phyloP scores from a whole-genome alignment of 345 rosid species.

The Rubroshorea leprosula region DNA sequence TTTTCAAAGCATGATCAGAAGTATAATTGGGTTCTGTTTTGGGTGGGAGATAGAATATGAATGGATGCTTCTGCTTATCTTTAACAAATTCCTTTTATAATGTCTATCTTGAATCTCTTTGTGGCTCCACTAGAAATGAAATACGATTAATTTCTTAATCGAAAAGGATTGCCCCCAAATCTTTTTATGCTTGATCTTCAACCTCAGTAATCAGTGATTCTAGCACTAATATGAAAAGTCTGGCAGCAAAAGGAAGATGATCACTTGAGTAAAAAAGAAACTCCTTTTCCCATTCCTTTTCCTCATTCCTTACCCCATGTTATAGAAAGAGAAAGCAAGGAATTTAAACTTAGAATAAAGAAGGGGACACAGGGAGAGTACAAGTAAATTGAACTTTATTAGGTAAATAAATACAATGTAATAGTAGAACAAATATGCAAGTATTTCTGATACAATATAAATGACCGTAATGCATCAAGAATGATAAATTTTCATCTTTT shows the following conservation, averaged over 20 bases:
- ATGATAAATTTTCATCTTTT: too few relatives aligned
- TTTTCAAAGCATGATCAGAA: conserved; percentile 24
- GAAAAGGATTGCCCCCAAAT: conserved; percentile 10
- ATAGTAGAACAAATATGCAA: background rate
- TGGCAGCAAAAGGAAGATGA: background rate
- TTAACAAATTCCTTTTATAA: conserved; percentile 12
- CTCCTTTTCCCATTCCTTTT: too few relatives aligned
- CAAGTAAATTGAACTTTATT: background rate
- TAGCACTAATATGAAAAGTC: background rate
- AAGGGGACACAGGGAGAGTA: too few relatives aligned
- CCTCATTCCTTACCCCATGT: background rate
- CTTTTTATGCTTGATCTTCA: background rate
- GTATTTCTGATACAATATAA: background rate
- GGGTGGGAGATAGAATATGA: conserved; percentile 21
- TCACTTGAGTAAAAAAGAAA: too few relatives aligned
- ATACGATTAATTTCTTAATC: conserved; percentile 7
- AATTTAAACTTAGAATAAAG: background rate
- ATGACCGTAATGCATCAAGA: too few relatives aligned
- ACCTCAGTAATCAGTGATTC: background rate
- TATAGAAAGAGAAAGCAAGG: background rate
- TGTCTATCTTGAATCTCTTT: conserved; percentile 13
- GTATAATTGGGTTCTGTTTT: conserved; percentile 15
- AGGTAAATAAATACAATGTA: background rate
- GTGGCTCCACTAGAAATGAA: conserved; percentile 18
- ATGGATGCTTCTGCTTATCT: conserved; percentile 15